Conservation (phyloP, 2,329 filamentous ascomycete species). For the Colletotrichum nymphaeae region DNA sequence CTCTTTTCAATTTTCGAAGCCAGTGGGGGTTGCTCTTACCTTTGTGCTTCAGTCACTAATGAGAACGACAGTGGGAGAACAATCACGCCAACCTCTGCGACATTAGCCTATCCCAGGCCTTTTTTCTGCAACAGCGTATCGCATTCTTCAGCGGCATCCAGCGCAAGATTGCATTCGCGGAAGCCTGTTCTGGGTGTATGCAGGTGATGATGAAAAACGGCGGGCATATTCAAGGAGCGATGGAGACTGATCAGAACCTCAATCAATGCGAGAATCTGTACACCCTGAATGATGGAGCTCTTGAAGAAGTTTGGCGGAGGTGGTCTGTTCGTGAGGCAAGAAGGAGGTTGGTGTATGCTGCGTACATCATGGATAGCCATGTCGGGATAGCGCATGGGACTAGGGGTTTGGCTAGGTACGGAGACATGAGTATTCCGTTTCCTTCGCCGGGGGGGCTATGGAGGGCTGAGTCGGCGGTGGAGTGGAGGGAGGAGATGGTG, state of each 20-base stretch:
- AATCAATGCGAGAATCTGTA: not conserved
- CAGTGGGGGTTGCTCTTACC: too few species aligned
- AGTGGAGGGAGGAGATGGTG: not conserved
- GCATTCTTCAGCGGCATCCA: constrained; percentile 10
- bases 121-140: constrained; percentile 6
- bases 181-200: not conserved
- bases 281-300: not conserved
- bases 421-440: not conserved
- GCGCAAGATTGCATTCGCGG: constrained; percentile 1
- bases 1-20: not conserved
- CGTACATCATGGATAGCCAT: constrained; percentile 2
- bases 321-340: not conserved
- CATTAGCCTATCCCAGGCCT: constrained; percentile 6
- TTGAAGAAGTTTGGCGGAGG: not conserved
- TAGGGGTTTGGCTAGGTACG: not conserved
- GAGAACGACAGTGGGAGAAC: not conserved
- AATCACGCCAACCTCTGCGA: constrained; percentile 3
- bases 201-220: constrained; percentile 15
- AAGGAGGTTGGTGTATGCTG: constrained; percentile 5
- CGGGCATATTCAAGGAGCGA: not conserved
- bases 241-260: not conserved
- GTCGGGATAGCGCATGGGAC: constrained; percentile 7
- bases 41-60: not conserved
- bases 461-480: not conserved
- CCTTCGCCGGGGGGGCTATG: not conserved